A percentile compares a stretch with the other conserved stretches of the same genome.
These are phyloP conservation scores for Mucor ambiguus DNA, from an alignment of 371 early-diverging fungal genomes.

Conservation along the genomic window DNA sequence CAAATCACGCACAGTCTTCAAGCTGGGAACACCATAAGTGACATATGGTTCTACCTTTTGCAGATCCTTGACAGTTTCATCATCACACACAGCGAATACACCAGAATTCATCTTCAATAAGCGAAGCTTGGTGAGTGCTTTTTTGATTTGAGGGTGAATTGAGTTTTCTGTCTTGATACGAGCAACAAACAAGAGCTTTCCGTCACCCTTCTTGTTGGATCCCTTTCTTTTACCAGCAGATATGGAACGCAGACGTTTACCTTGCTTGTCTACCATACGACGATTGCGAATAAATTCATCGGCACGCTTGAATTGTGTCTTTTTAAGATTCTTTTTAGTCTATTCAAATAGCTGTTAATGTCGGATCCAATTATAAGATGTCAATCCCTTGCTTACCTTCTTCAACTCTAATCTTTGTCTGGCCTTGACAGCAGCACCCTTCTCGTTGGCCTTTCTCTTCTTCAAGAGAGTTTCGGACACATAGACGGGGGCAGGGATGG, in stretches of 20 bases:
- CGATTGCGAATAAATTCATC: conserved; percentile 94
- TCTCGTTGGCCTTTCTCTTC: conserved; percentile 92
- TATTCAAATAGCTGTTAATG: neutral
- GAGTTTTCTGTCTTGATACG: conserved; percentile 93
- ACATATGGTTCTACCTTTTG: conserved; percentile 96
- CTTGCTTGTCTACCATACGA: conserved; percentile 81
- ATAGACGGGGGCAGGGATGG: conserved; percentile 31
- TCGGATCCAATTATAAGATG: neutral
- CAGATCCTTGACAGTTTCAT: conserved; percentile 94
- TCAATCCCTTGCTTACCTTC: conserved; percentile 50
- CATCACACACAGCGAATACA: conserved; percentile 95
- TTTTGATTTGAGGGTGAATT: conserved; percentile 95
- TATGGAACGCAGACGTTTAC: conserved; percentile 77
- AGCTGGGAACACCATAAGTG: conserved; percentile 93
- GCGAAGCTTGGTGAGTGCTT: conserved; percentile 95
- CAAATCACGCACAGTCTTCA: conserved; percentile 98
- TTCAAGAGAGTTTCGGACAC: conserved; percentile 95
- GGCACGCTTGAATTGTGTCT: conserved; percentile 93
- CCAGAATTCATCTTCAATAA: conserved; percentile 97
- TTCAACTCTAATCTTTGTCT: conserved; percentile 56
- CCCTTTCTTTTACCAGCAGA: conserved; percentile 77
- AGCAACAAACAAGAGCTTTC: conserved; percentile 95
- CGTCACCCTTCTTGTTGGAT: conserved; percentile 87
- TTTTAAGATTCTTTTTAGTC: conserved; percentile 30
- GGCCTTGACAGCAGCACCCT: conserved; percentile 77